Base-by-base conservation (phyloP, 345 rosid genomes). In the Erucastrum elatum region DNA sequence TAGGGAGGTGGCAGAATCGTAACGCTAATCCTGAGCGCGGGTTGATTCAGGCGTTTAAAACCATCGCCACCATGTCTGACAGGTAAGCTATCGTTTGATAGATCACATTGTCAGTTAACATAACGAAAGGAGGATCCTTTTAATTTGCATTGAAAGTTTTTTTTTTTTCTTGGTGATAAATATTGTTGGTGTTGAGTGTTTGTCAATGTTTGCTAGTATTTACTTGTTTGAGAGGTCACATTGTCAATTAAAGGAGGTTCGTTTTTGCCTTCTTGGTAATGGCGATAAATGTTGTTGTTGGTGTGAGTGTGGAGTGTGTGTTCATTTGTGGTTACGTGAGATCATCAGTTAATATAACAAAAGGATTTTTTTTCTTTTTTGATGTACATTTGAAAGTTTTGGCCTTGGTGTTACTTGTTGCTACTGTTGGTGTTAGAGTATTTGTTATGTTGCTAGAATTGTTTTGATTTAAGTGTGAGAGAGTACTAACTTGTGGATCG, bases 401-500 rank as follows among this genome's bases (percentile, higher is more conserved):
- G 21, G 21, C 21, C 21, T 21, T 21, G 21, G n/a, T n/a, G n/a
- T n/a, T n/a, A n/a, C n/a, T n/a, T n/a, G n/a, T 21, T 21, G 21
- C 21, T 21, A 21, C 21, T 21, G 21, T 21, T 21, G 21, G 21
- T 21, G 21, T 21, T n/a, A 21, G 21, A 21, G 21, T 21, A 21
- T 21, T 21, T 21, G 21, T 21, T 21, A 21, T 21, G 21, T 21
- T 21, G 21, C 21, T 21, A 21, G 21, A 21, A 0, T 21, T 21
- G 21, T 21, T 21, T 21, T 21, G 21, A 21, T 21, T 21, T 21
- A 21, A 21, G 21, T 64, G 56, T 49, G 70, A 73, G n/a, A n/a
- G 59, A 49, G 68, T 39, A 31, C 80, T 81, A 12, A 84, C 71
- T 72, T 26, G 51, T 71, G 41, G 72, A 31, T 62, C 3, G 51